These are phyloP conservation scores for Capniomyces stellatus DNA, from an alignment of 371 early-diverging fungal genomes.

Conservation along the genomic window DNA sequence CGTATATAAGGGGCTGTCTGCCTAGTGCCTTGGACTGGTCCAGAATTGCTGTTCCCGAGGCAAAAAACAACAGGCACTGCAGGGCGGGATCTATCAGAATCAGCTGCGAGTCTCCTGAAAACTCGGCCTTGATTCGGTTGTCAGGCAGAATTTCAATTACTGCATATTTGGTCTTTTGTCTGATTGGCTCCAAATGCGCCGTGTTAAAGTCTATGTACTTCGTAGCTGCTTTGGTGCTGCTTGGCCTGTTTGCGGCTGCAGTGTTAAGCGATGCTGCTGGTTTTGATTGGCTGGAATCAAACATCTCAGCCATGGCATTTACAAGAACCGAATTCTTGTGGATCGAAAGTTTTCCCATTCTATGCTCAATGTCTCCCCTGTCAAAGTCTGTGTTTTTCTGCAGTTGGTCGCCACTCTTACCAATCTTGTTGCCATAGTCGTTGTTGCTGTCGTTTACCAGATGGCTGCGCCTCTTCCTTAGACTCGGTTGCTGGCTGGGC, in stretches of 20 bases:
- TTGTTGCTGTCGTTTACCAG: neutral
- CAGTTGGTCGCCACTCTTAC: neutral
- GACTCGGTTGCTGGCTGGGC: neutral
- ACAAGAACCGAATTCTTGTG: slow-evolving; percentile 2
- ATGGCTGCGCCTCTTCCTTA: neutral
- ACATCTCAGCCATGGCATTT: too few species aligned
- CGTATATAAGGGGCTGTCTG: neutral
- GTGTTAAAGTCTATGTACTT: neutral
- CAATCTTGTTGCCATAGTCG: neutral
- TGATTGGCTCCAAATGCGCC: neutral
- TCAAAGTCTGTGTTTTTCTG: too few species aligned
- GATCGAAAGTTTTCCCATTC: neutral
- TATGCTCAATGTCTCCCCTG: neutral
- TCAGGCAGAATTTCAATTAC: slow-evolving; percentile 6
- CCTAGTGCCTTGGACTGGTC: neutral
- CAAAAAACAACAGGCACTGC: slow-evolving; percentile 1
- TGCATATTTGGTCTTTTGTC: slow-evolving; percentile 3
- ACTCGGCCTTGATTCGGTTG: slow-evolving; percentile 1
- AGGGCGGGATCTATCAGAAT: slow-evolving; percentile 2
- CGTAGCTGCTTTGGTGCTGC: neutral
- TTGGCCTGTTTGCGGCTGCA: neutral
- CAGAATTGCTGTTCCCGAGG: neutral
- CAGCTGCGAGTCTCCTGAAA: slow-evolving; percentile 4
- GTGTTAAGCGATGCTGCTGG: neutral
- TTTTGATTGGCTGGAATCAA: neutral